Evolutionary conservation across 176 grass and related monocot species (phyloP).

Genomic region (Oryza officinalis): DNA sequence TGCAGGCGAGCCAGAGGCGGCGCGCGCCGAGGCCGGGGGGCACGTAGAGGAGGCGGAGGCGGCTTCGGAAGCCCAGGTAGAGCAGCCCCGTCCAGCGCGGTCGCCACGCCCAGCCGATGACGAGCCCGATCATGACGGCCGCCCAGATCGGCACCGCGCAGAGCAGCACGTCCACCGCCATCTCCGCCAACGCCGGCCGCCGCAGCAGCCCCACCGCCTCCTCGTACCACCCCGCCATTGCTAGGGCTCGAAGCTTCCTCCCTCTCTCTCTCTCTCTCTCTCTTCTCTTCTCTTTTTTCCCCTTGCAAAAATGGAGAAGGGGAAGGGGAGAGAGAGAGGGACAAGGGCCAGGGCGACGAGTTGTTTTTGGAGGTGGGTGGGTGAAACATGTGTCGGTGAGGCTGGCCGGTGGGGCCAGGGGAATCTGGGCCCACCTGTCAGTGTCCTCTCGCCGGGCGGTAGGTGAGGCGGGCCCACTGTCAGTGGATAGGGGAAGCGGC

Average conservation of each 20-base stretch:
- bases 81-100: constrained; percentile 92
- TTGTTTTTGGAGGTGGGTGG: neutral
- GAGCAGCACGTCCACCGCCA: constrained; percentile 80
- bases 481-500: neutral
- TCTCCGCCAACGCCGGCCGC: constrained; percentile 71
- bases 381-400: neutral
- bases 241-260: constrained; percentile 3
- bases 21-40: constrained; percentile 80
- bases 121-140: constrained; percentile 93
- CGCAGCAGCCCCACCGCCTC: constrained; percentile 66
- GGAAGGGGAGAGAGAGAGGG: neutral
- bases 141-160: constrained; percentile 99
- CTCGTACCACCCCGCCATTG: constrained; percentile 80
- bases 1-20: constrained; percentile 94
- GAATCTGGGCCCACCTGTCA: neutral
- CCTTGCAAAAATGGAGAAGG: constrained; percentile 10
- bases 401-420: neutral
- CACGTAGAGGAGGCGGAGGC: constrained; percentile 65
- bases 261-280: neutral
- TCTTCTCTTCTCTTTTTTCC: neutral
- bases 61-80: constrained; percentile 79
- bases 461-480: neutral
- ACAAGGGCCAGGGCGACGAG: neutral
- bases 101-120: constrained; percentile 88
- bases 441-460: neutral